These are phyloP conservation scores for Dictyostelium capitatum DNA, from an alignment of 78 protist genomes.

Conservation along the genomic window DNA sequence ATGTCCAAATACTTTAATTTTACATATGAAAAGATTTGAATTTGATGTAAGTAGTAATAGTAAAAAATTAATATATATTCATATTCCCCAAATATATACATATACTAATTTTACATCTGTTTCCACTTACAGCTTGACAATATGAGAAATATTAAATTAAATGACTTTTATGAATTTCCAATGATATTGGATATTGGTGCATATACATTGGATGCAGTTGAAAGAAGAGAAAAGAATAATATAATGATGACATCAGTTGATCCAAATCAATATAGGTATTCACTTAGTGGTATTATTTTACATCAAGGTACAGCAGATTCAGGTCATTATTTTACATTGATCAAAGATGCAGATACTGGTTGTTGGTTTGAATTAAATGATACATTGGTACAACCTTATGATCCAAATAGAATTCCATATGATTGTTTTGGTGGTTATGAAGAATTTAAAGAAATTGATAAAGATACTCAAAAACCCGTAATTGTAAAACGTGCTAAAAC, in stretches of 20 bases:
- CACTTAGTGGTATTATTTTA: conserved; percentile 92
- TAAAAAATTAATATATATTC: neutral
- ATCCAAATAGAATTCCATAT: conserved; percentile 70
- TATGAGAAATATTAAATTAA: conserved; percentile 82
- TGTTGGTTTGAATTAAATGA: conserved; percentile 94
- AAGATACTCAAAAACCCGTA: conserved; percentile 43
- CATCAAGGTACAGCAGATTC: conserved; percentile 95
- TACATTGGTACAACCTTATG: conserved; percentile 86
- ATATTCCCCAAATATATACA: neutral
- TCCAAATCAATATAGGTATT: conserved; percentile 66
- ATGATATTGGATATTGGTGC: conserved; percentile 82
- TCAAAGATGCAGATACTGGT: conserved; percentile 72
- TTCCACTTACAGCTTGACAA: conserved; percentile 68
- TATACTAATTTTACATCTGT: neutral
- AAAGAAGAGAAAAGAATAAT: conserved; percentile 33
- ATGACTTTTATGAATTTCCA: conserved; percentile 92
- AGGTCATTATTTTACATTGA: conserved; percentile 94
- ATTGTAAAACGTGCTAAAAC: conserved; percentile 47
- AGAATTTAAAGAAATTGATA: conserved; percentile 78
- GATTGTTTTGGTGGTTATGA: conserved; percentile 93
- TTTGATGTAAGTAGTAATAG: conserved; percentile 75
- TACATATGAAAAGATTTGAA: conserved; percentile 86
- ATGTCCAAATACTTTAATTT: conserved; percentile 76
- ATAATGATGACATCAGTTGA: neutral
- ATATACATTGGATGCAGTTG: conserved; percentile 82